These are phyloP conservation scores for Pythium myriotylum DNA, from an alignment of 352 stramenopile genomes.

Conservation along the genomic window DNA sequence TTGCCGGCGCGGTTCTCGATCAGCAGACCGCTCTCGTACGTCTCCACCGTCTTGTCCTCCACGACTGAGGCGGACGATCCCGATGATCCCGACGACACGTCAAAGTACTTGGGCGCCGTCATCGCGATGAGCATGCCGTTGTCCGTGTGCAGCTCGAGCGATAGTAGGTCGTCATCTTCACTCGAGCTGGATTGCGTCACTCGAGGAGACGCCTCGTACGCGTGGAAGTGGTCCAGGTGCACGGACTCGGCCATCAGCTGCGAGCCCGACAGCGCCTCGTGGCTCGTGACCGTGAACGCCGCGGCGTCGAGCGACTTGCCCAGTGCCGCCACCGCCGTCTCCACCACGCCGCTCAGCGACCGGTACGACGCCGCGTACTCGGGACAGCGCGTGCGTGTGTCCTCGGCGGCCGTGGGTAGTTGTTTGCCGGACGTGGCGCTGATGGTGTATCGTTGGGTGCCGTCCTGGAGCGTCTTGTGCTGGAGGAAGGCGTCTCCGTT, in stretches of 20 bases:
- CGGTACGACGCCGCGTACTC: conserved; percentile 49
- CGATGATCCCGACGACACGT: conserved; percentile 16
- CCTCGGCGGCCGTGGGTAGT: conserved; percentile 26
- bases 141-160: conserved; percentile 75
- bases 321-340: conserved; percentile 52
- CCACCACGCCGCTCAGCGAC: conserved; percentile 48
- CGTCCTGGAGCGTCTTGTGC: conserved; percentile 61
- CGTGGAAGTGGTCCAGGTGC: conserved; percentile 81
- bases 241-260: conserved; percentile 67
- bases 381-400: conserved; percentile 36
- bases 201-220: conserved; percentile 50
- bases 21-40: conserved; percentile 30
- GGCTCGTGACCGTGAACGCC: conserved; percentile 40
- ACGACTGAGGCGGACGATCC: too few species aligned
- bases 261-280: conserved; percentile 40
- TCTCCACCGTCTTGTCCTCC: too few species aligned
- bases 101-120: conserved; percentile 72
- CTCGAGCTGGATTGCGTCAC: too few species aligned
- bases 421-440: conserved; percentile 51
- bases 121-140: too few species aligned
- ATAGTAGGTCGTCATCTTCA: conserved; percentile 39
- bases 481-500: conserved; percentile 44
- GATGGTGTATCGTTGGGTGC: conserved; percentile 74
- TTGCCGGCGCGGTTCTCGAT: conserved; percentile 33
- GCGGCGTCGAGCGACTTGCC: conserved; percentile 58